Evolutionary conservation across 768 basidiomycete species (phyloP).

Genomic region (Mycena galopus): DNA sequence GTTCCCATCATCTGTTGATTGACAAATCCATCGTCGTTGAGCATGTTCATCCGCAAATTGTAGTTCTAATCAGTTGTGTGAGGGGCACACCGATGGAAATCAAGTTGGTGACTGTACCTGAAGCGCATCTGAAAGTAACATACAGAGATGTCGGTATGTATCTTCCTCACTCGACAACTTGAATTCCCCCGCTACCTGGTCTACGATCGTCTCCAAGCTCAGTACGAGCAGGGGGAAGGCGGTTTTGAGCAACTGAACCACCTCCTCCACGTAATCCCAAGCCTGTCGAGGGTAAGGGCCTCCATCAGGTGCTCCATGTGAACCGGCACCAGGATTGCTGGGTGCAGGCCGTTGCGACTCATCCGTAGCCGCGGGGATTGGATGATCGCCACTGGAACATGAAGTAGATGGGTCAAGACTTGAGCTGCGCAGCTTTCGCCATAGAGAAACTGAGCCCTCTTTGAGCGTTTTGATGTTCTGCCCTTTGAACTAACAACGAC

Average conservation of each 20-base stretch:
- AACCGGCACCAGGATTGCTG: conserved; percentile 14
- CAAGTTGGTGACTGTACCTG: no score
- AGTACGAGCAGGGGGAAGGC: no score
- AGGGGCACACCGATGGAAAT: background rate
- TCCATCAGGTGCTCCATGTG: conserved; percentile 43
- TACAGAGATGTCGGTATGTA: conserved; percentile 90
- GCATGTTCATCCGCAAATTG: conserved; percentile 69
- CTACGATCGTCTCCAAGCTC: no score
- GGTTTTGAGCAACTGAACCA: no score
- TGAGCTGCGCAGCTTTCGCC: conserved; percentile 13
- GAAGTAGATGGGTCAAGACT: no score
- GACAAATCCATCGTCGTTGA: no score
- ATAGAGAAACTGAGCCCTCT: conserved; percentile 15
- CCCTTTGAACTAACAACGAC: conserved; percentile 23
- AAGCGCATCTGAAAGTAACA: no score
- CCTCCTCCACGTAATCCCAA: no score
- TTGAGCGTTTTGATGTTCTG: conserved; percentile 22
- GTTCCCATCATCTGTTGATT: no score
- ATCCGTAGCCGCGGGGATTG: conserved; percentile 36
- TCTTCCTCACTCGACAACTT: conserved; percentile 93
- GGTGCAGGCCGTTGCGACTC: conserved; percentile 28
- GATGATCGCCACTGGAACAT: conserved; percentile 26
- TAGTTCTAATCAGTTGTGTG: conserved; percentile 64
- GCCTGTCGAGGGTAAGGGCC: no score
- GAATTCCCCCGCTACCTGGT: conserved; percentile 89